These are phyloP conservation scores for Penicillium sp. DNA, from an alignment of 2,329 filamentous ascomycete genomes.

Conservation along the genomic window DNA sequence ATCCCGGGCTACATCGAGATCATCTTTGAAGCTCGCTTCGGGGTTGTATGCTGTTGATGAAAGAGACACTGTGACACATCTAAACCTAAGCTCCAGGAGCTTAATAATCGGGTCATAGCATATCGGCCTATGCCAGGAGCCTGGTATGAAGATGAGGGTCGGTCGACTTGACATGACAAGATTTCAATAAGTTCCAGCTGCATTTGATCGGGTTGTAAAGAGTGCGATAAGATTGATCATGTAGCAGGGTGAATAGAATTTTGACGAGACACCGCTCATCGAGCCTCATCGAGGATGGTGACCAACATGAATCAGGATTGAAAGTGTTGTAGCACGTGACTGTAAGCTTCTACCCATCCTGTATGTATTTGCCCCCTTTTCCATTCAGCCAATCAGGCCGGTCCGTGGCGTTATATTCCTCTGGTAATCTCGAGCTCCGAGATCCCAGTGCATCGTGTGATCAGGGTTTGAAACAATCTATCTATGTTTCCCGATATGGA, in stretches of 20 bases:
- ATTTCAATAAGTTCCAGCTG: neutral
- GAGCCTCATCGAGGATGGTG: neutral
- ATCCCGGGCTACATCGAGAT: conserved; percentile 49
- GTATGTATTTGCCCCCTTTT: too few relatives aligned
- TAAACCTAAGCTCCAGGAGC: conserved; percentile 41
- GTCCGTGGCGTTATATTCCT: too few relatives aligned
- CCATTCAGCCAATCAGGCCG: too few relatives aligned
- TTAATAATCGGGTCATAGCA: conserved; percentile 47
- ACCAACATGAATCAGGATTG: neutral
- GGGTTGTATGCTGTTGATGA: conserved; percentile 47
- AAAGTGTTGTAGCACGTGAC: neutral
- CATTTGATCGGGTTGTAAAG: neutral
- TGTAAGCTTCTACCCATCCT: too few relatives aligned
- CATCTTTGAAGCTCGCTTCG: conserved; percentile 49
- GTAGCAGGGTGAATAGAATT: neutral
- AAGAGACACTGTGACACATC: conserved; percentile 47
- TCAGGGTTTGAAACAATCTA: too few relatives aligned
- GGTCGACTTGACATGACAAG: conserved; percentile 24
- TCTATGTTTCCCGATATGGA: too few relatives aligned
- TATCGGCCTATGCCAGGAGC: conserved; percentile 55
- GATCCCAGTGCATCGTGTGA: too few relatives aligned
- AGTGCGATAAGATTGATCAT: neutral
- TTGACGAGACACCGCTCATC: neutral
- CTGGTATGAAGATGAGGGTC: conserved; percentile 55
- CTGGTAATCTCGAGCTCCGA: too few relatives aligned